Evolutionary conservation across 257 asterid genomes (phyloP), one percentile per base, ranked within the genome.

Genomic region (Solanum rostratum): DNA sequence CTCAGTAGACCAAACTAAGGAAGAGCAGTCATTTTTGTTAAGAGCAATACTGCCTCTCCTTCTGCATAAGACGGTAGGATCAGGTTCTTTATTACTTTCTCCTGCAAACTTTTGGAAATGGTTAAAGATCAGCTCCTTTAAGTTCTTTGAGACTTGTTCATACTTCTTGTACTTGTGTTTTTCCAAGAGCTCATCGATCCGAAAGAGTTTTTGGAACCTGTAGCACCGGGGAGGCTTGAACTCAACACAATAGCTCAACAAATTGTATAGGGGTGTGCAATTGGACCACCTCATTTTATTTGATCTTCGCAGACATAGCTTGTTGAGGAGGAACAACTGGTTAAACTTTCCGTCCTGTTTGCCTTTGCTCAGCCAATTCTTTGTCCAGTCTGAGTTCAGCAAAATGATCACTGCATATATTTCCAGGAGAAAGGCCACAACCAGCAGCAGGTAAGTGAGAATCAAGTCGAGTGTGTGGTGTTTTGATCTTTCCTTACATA

Each of bases 201-300:
- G 49, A 24, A 84, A 60, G 62, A 88, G 84, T 80, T 82, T 85
- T 60, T 55, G 79, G 18, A 86, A 45, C 19, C 68, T 45, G 37
- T 16, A 74, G 57, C 68, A 71, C 15, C 11, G 73, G 7, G 53
- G 83, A 43, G 83, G 85, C 84, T 74, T 89, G 20, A 78, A 86
- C 83, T 79, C 84, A 29, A 92, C 80, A 82, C 90, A 89, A 39
- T 84, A 71, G 27, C 85, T 81, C 20, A 89, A 83, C 22, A 87
- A 83, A 79, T 88, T 88, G 85, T 90, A 88, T 82, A 88, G 95
- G 24, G 91, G 88, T 85, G 87, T 88, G 49, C 83, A 88, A 81
- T 83, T 76, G 85, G 93, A 92, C 95, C 92, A 92, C 46, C 92
- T 87, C 76, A 50, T 84, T 24, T 52, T 53, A 54, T 22, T 59